Base-by-base conservation (phyloP, 352 stramenopile species). In the Pythium plurisporium region DNA sequence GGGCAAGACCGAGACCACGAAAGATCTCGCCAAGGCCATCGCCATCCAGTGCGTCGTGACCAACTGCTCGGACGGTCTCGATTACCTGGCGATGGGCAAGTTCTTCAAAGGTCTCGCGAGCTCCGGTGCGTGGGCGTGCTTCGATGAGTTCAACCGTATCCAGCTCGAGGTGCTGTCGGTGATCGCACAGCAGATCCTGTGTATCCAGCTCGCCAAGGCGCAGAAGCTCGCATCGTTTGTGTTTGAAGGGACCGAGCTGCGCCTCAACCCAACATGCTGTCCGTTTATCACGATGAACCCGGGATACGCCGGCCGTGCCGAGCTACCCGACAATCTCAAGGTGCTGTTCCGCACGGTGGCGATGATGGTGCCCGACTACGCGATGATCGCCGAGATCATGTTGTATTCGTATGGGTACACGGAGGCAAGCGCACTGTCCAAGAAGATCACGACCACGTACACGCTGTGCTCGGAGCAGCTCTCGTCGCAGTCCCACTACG, bases 31-130 rank as follows among this genome's bases (percentile, higher is more conserved):
- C 2, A 98, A 98, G 54, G 94, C 92, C 5, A 69, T 98, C 0
- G 94, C 94, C 2, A 98, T 97, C 51, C 94, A 98, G 63, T 98
- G 94, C 63, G 93, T 98, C 33, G 94, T 98, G 30, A 98, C 94
- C 55, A 94, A 97, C 56, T 97, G 91, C 58, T 96, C 87, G 0
- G 91, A 97, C 57, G 90, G 91, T 45, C 69, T 98, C 8, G 91
- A 98, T 63, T 98, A 97, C 64, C 92, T 97, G 12, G 91, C 91
- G 8, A 98, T 98, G 91, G 91, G 86, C 11, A 98, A 98, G 55
- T 97, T 97, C 58, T 97, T 97, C 56, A 97, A 97, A 55, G 94
- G 94, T 0, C 67, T 98, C 9, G 94, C 93, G 22, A 95, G 86
- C 0, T 98, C 88, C 59, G 94, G 94, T 27, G 94, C 94, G 0